phyloP scores from a whole-genome alignment of 2,329 filamentous ascomycete genomes.

The Triangularia setosa region DNA sequence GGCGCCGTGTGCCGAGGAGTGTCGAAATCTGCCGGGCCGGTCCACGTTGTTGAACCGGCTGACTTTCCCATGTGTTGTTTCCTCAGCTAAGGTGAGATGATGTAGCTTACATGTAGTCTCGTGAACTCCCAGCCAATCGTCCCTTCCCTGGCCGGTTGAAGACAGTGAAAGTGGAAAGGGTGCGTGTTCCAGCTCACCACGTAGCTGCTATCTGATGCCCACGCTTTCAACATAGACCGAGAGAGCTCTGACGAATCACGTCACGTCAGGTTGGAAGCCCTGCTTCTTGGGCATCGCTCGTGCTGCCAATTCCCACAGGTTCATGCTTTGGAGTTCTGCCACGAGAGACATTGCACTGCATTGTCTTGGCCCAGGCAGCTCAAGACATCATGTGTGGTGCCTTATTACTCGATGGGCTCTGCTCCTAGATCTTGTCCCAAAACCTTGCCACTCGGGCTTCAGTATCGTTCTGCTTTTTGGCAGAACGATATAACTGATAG shows the following conservation, averaged over 20 bases:
- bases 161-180: not conserved
- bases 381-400: not conserved
- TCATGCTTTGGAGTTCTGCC: not conserved
- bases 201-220: slow-evolving; percentile 8
- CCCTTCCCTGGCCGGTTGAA: not conserved
- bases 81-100: slow-evolving; percentile 1
- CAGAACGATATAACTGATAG: not conserved
- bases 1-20: not conserved
- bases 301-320: not conserved
- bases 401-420: slow-evolving; percentile 10
- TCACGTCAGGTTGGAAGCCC: not conserved
- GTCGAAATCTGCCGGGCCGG: not conserved
- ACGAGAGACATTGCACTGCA: not conserved
- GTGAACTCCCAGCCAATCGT: not conserved
- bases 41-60: slow-evolving; percentile 10
- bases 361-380: not conserved
- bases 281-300: not conserved
- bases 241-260: too few relatives aligned
- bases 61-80: not conserved
- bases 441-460: slow-evolving; percentile 12
- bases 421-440: not conserved
- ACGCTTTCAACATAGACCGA: not conserved
- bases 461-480: not conserved
- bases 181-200: slow-evolving; percentile 19
- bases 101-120: not conserved